Conservation (phyloP, 2,329 filamentous ascomycete genomes). For the Exophiala mesophila region DNA sequence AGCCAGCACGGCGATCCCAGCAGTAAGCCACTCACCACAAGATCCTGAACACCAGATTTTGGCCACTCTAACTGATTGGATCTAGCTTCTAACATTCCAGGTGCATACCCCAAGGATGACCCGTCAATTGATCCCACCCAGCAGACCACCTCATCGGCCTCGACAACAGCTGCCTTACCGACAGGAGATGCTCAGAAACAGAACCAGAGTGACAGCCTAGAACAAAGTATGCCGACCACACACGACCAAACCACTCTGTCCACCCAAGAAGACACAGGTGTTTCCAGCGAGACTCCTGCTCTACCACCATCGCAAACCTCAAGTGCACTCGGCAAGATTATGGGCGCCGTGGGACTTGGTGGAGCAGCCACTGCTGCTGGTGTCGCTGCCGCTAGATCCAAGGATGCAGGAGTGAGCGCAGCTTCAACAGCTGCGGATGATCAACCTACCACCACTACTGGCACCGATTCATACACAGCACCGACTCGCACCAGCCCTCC, state of each 20-base stretch:
- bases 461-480: constrained; percentile 18
- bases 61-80: not conserved
- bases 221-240: constrained; percentile 1
- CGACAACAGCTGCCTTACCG: constrained; percentile 12
- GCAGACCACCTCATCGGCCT: constrained; percentile 6
- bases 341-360: constrained; percentile 25
- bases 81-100: constrained; percentile 20
- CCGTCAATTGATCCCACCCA: constrained; percentile 3
- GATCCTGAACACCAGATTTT: no score
- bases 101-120: constrained; percentile 16
- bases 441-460: constrained; percentile 19
- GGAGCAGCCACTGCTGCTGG: constrained; percentile 13
- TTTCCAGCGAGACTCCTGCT: not conserved
- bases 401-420: constrained; percentile 4
- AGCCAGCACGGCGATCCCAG: constrained; percentile 13
- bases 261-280: not conserved
- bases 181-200: constrained; percentile 7
- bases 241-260: constrained; percentile 5
- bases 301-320: constrained; percentile 5
- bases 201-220: constrained; percentile 4
- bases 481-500: constrained; percentile 15
- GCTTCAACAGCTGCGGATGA: constrained; percentile 7
- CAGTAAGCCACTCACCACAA: no score
- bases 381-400: constrained; percentile 6
- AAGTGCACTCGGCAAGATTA: constrained; percentile 17